A percentile compares a stretch with the other conserved stretches of the same genome.
Conservation (phyloP, 108 stramenopile species). For the Skeletonema costatum region DNA sequence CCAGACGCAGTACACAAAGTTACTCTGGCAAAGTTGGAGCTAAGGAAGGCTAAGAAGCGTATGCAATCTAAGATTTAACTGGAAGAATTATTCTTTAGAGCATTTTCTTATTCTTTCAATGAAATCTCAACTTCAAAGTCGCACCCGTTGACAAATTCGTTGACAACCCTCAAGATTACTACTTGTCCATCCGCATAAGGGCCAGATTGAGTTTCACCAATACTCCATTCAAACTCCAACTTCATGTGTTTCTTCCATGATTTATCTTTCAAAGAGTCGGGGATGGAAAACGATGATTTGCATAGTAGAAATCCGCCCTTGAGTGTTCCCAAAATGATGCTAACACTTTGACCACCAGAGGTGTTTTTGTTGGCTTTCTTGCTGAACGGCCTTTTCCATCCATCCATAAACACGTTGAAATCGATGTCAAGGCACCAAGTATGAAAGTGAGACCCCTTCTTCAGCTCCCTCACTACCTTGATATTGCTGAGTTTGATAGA, state of each 20-base stretch:
- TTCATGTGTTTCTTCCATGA: slow-evolving; percentile 13
- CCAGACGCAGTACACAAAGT: slow-evolving; percentile 94
- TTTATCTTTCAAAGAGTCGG: slow-evolving; percentile 1
- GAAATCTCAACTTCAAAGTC: slow-evolving; percentile 25
- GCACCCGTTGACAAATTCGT: slow-evolving; percentile 22
- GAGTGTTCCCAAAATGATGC: slow-evolving; percentile 13
- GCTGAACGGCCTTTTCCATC: not conserved
- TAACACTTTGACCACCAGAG: slow-evolving; percentile 9
- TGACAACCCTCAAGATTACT: slow-evolving; percentile 29
- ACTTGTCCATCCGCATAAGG: not conserved
- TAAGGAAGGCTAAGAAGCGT: slow-evolving; percentile 52
- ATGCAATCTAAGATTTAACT: slow-evolving; percentile 11
- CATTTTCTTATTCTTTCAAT: not conserved
- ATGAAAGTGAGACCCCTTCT: slow-evolving; percentile 11
- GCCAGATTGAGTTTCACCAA: slow-evolving; percentile 21
- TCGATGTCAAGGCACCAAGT: slow-evolving; percentile 12
- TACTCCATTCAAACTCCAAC: slow-evolving; percentile 35
- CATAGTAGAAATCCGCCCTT: slow-evolving; percentile 32
- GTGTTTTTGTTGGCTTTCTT: slow-evolving; percentile 7
- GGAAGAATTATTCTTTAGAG: not conserved
- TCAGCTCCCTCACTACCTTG: slow-evolving; percentile 5
- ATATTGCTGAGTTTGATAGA: slow-evolving; percentile 14
- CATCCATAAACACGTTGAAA: slow-evolving; percentile 8
- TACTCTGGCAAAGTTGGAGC: slow-evolving; percentile 72
- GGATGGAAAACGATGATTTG: slow-evolving; percentile 22